Evolutionary conservation across 2,329 filamentous ascomycete genomes (phyloP).

Genomic region (Phoma sp.): DNA sequence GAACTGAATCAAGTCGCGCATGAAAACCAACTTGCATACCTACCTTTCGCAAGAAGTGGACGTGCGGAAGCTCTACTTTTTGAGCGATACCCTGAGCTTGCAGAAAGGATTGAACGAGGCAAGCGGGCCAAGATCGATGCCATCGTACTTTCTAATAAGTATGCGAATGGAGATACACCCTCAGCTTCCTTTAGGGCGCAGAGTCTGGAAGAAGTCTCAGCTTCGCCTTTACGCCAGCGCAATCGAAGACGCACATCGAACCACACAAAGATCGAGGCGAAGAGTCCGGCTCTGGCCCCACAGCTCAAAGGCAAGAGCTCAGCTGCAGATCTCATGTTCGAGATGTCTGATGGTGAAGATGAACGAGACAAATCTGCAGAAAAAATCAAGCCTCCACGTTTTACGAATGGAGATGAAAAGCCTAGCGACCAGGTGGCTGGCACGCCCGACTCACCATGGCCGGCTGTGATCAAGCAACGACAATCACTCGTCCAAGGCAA

Average conservation of each 20-base stretch:
- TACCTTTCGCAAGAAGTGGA: slow-evolving; percentile 79
- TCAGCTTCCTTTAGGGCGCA: slow-evolving; percentile 68
- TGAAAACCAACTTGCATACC: slow-evolving; percentile 78
- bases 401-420: slow-evolving; percentile 20
- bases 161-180: slow-evolving; percentile 71
- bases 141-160: slow-evolving; percentile 70
- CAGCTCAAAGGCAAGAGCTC: slow-evolving; percentile 72
- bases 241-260: slow-evolving; percentile 50
- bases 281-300: slow-evolving; percentile 69
- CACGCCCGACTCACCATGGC: slow-evolving; percentile 36
- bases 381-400: slow-evolving; percentile 34
- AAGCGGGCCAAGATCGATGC: slow-evolving; percentile 74
- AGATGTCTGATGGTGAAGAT: slow-evolving; percentile 83
- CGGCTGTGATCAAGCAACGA: slow-evolving; percentile 22
- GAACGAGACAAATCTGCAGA: slow-evolving; percentile 17
- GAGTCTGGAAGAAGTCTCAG: slow-evolving; percentile 67
- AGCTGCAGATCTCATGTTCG: slow-evolving; percentile 81
- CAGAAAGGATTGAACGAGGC: slow-evolving; percentile 71
- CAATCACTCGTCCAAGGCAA: neutral
- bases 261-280: slow-evolving; percentile 56
- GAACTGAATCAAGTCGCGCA: slow-evolving; percentile 83
- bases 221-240: slow-evolving; percentile 56
- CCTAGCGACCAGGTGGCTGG: slow-evolving; percentile 21
- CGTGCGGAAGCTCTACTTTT: slow-evolving; percentile 71
- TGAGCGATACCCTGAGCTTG: slow-evolving; percentile 68